Base-by-base conservation (phyloP, 202 grass and related monocot genomes). In the Cymbopogon flexuosus region DNA sequence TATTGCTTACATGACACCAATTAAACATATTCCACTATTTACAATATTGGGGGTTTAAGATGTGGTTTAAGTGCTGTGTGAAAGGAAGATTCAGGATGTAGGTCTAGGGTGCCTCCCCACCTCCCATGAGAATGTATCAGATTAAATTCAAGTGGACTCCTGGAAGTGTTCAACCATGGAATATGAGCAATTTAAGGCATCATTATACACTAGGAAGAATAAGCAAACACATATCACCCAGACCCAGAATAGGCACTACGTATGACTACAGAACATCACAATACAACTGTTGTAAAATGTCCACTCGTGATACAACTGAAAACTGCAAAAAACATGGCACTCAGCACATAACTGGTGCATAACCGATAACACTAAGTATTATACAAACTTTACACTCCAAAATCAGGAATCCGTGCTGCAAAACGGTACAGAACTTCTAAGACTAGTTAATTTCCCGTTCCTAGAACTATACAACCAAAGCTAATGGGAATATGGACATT, bases 401-500 rank as follows among this genome's bases (percentile, higher is more conserved):
- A 89, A 86, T 83, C 83, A 68, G 64, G 56, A 71, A 18, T 77
- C 23, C 0, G 52, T 24, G 41, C 56, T 29, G 10, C 49, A 68
- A 87, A 79, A 70, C 5, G 6, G 2, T 79, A 68, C 83, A 89
- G 33, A 73, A 69, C 47, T 62, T 51, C 54, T 12, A 42, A 62
- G 39, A 61, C 68, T 73, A 62, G 62, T 86, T 86, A 79, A 65
- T 79, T 70, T 73, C 41, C 68, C 5, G 18, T 62, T 78, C 75
- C 46, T 61, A 80, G 30, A 83, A 75, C 79, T 86, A 75, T 86
- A 89, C 79, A 83, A 83, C 31, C 83, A 89, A 86, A 62, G 68
- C 79, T 89, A 83, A 78, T 68, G 51, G 42, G 68, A 69, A 83
- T 83, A 86, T 82, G 68, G 62, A 86, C 87, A 89, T 78, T 77